Base-by-base conservation (phyloP, 139 green algal genomes). In the Coelastrella sp. region DNA sequence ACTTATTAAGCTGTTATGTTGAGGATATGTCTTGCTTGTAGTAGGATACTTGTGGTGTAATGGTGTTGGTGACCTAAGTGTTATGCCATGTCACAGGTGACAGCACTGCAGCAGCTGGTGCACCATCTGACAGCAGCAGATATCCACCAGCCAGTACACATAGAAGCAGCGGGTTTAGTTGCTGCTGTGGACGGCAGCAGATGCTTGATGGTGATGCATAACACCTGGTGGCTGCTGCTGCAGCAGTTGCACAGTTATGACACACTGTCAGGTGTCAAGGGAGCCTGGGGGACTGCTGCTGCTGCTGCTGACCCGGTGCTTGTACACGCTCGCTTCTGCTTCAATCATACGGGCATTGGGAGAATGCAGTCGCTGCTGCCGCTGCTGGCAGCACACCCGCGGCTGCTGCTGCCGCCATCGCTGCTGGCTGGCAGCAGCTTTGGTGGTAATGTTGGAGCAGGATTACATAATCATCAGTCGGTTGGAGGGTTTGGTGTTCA, bases 241-340 rank as follows among this genome's bases (percentile, higher is more conserved):
- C 38, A 76, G 37, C 11, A 53, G 68, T 38, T 76, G 68, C 68
- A 76, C 19, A 59, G 27, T n/a, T 76, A 76, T 50, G 68, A 59
- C 38, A 6, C 19, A 9, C 35, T n/a, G 19, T 13, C 25, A 5
- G 66, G 57, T 9, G 6, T 0, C 66, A 50, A 23, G 68, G 68
- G 68, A 13, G 17, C 37, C 68, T 76, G 68, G 68, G 68, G 38
- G 4, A 38, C 32, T 38, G 68, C 19, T 8, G 23, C 21, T 37
- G 68, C 68, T 53, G 68, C 68, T 37, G 68, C 68, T 35, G 35
- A 53, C 68, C 37, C 37, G 23, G 37, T 76, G 41, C 86, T 93
- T 45, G 76, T 86, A 4, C 92, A 95, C 71, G 86, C 87, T 21
- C 89, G 89, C 59, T 94, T 94, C 85, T 79, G 80, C 51, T 93